Conservation (phyloP, 2,329 filamentous ascomycete genomes). For the Trichothecium roseum region DNA sequence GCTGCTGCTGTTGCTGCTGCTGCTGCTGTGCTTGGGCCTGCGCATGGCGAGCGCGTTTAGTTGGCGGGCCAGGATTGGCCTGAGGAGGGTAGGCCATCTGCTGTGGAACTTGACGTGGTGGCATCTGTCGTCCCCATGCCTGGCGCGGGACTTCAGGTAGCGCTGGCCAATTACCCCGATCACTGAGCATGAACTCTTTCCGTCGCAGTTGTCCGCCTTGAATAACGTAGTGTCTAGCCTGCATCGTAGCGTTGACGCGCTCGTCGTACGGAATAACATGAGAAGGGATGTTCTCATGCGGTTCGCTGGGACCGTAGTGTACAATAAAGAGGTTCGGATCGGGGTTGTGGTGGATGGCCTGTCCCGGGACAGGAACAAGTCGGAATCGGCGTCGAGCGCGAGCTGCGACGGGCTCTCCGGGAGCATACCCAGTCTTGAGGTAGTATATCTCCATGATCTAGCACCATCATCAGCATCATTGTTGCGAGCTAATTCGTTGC, state of each 20-base stretch:
- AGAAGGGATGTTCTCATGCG: conserved; percentile 60
- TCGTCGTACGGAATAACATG: conserved; percentile 54
- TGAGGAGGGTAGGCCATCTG: conserved; percentile 53
- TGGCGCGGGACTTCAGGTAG: conserved; percentile 49
- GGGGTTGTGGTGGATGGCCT: conserved; percentile 57
- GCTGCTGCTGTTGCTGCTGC: conserved; percentile 17
- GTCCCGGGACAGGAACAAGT: conserved; percentile 61
- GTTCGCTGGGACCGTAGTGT: conserved; percentile 74
- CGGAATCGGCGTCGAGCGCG: conserved; percentile 83
- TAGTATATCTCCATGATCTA: conserved; percentile 87
- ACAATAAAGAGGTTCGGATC: conserved; percentile 85
- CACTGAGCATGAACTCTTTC: conserved; percentile 91
- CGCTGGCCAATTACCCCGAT: conserved; percentile 81
- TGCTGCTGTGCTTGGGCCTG: conserved; percentile 28
- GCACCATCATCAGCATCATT: neutral
- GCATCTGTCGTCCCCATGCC: conserved; percentile 37
- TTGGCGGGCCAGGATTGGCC: conserved; percentile 36
- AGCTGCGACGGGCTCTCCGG: conserved; percentile 61
- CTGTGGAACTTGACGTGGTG: conserved; percentile 41
- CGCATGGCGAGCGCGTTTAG: conserved; percentile 42
- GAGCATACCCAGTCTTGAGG: conserved; percentile 71
- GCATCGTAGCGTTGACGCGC: conserved; percentile 49
- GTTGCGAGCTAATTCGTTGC: neutral
- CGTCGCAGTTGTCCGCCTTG: conserved; percentile 71
- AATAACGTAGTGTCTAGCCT: conserved; percentile 54